Percentiles rank a stretch among this genome's conserved stretches.
Conservation (phyloP, 1,284 basidiomycete species). For the Ganoderma meredithae region DNA sequence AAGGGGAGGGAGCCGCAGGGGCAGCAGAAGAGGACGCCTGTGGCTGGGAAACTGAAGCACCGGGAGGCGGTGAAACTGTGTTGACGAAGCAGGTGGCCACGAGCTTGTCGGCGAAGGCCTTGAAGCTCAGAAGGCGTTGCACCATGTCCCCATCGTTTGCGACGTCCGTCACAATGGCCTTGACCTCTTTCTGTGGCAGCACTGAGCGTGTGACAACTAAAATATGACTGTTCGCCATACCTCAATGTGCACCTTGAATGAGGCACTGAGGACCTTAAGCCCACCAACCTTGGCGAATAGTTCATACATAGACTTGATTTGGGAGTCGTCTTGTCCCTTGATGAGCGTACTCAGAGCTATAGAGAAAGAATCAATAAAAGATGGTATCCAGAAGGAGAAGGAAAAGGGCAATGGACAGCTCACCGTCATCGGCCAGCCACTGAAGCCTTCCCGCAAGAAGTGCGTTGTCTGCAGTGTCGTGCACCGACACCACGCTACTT, state of each 20-base stretch:
- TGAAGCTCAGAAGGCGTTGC: constrained; percentile 75
- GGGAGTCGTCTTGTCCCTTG: constrained; percentile 54
- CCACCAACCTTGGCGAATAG: constrained; percentile 70
- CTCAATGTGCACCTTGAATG: constrained; percentile 67
- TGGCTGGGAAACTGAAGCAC: constrained; percentile 18
- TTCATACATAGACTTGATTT: constrained; percentile 66
- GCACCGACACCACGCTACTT: constrained; percentile 56
- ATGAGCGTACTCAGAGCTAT: constrained; percentile 69
- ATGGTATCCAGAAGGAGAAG: neutral
- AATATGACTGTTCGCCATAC: constrained; percentile 44
- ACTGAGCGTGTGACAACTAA: neutral
- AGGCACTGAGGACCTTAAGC: constrained; percentile 61
- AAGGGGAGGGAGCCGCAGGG: constrained; percentile 20
- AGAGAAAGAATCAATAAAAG: neutral
- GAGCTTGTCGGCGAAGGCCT: constrained; percentile 64
- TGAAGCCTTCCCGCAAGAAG: constrained; percentile 58
- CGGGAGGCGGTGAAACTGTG: constrained; percentile 18
- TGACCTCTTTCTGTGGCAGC: constrained; percentile 54
- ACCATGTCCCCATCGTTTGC: constrained; percentile 81
- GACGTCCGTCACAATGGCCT: constrained; percentile 64
- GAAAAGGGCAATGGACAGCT: constrained; percentile 29
- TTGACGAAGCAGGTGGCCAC: constrained; percentile 57
- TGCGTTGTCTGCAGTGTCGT: constrained; percentile 59
- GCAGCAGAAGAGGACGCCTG: constrained; percentile 34
- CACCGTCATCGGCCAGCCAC: constrained; percentile 67